Evolutionary conservation across 257 asterid species (phyloP), one percentile per base, ranked within the genome.

Genomic region (Datura wrightii): DNA sequence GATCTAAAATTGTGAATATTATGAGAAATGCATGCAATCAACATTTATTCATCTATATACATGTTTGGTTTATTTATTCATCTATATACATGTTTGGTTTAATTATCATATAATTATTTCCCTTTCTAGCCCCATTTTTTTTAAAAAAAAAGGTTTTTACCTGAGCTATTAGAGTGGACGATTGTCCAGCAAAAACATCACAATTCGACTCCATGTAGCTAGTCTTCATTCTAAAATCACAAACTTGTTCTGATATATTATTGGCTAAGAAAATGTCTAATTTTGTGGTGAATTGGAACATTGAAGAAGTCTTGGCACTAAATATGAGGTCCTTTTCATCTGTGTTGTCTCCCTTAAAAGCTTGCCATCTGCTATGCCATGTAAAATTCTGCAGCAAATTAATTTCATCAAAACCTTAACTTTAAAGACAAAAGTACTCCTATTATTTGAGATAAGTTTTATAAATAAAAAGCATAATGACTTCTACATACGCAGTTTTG

Each of bases 291-390:
- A 62, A 60, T 34, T 84, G 84, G 5, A 84, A 13, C 14, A 8
- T 6, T 50, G 86, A 84, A 62, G 84, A 79, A 37, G 8, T 60
- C 41, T 62, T 84, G 1, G 41, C 84, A 10, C 66, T 79, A 48
- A 79, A 85, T 34, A 85, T 41, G 10, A 79, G 70, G 58, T 85
- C 87, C 36, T 19, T 80, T 14, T 54, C 16, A 8, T 39, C 39
- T 39, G 46, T 44, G 72, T 74, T 85, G 2, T 67, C 81, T 41
- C 84, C 87, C 72, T 83, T 80, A 56, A 85, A 85, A 9, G 19
- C 70, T 41, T 85, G 34, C 84, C 87, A 79, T 62, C 79, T 79
- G 3, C 36, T n/a, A 78, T 79, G 86, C 46, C 52, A 37, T 41
- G 83, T 24, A 82, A 46, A 34, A 37, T 16, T 54, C 87, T 85